Evolutionary conservation across 345 rosid genomes (phyloP).

Genomic region (Pelargonium nanum): DNA sequence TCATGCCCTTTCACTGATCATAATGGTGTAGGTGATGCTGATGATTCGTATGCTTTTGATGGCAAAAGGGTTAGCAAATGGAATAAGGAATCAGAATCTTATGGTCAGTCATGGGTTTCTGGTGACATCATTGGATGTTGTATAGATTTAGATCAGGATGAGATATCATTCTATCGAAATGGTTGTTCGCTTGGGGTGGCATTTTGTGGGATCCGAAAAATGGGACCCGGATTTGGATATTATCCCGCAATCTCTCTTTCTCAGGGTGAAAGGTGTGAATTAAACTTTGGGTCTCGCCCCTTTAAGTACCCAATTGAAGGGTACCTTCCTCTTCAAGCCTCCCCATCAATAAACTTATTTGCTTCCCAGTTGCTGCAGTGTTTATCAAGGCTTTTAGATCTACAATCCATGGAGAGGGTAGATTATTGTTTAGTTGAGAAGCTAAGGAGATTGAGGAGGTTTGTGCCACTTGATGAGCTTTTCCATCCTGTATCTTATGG

Average conservation of each 20-base stretch:
- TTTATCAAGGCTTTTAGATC: conserved; percentile 60
- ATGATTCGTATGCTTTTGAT: conserved; percentile 97
- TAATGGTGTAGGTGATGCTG: conserved; percentile 95
- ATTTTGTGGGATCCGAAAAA: conserved; percentile 60
- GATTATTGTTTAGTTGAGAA: conserved; percentile 52
- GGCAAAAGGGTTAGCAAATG: conserved; percentile 88
- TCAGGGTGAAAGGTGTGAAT: conserved; percentile 79
- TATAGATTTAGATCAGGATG: conserved; percentile 56
- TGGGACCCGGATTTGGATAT: conserved; percentile 76
- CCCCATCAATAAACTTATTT: conserved; percentile 36
- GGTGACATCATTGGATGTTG: conserved; percentile 96
- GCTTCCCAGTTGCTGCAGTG: conserved; percentile 52
- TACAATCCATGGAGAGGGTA: conserved; percentile 37
- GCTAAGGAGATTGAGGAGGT: conserved; percentile 73
- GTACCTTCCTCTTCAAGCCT: conserved; percentile 59
- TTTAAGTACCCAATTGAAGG: conserved; percentile 60
- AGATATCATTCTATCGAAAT: conserved; percentile 73
- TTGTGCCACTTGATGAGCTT: conserved; percentile 57
- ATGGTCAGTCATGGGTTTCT: conserved; percentile 87
- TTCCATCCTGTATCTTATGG: conserved; percentile 58
- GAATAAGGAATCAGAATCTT: conserved; percentile 64
- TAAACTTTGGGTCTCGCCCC: conserved; percentile 80
- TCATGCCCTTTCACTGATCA: conserved; percentile 85
- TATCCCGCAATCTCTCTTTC: conserved; percentile 89
- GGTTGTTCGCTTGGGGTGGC: conserved; percentile 82